These are phyloP conservation scores for Pseudogymnoascus sp. DNA, from an alignment of 2,329 filamentous ascomycete genomes.

Conservation along the genomic window DNA sequence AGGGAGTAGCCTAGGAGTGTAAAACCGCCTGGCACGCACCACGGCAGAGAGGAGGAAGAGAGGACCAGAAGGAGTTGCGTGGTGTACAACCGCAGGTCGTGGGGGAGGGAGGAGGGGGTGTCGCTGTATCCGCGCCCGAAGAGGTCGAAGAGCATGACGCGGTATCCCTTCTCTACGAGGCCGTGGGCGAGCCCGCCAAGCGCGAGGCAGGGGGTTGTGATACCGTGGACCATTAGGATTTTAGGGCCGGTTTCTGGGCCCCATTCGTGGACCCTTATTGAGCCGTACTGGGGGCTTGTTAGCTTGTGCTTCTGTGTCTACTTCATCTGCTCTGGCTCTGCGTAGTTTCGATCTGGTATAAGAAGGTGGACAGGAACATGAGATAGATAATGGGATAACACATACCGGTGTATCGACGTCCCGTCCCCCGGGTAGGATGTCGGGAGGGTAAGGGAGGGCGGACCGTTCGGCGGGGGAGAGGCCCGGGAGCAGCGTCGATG, in stretches of 20 bases:
- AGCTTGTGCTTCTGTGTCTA: not conserved
- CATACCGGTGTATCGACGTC: constrained; percentile 46
- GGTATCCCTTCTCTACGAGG: constrained; percentile 56
- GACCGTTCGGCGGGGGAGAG: constrained; percentile 17
- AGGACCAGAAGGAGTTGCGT: constrained; percentile 57
- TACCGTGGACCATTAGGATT: constrained; percentile 70
- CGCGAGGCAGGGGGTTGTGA: constrained; percentile 67
- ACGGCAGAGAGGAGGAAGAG: constrained; percentile 51
- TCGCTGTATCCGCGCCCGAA: constrained; percentile 74
- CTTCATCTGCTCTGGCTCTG: too few species aligned
- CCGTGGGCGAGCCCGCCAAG: constrained; percentile 57
- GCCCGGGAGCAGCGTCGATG: constrained; percentile 16
- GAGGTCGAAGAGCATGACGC: constrained; percentile 74
- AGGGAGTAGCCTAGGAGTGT: constrained; percentile 71
- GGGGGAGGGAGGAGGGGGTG: constrained; percentile 48
- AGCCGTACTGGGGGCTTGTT: constrained; percentile 44
- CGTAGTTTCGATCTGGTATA: too few species aligned
- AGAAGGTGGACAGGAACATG: too few species aligned
- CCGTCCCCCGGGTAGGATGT: constrained; percentile 59
- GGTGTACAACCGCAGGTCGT: constrained; percentile 56
- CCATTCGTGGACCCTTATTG: constrained; percentile 69
- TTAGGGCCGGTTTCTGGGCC: constrained; percentile 63
- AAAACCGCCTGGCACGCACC: constrained; percentile 49
- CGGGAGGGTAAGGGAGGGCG: constrained; percentile 38
- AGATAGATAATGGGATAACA: too few species aligned